Conservation (phyloP, 2,329 filamentous ascomycete genomes). For the Pyrenochaeta sp. region DNA sequence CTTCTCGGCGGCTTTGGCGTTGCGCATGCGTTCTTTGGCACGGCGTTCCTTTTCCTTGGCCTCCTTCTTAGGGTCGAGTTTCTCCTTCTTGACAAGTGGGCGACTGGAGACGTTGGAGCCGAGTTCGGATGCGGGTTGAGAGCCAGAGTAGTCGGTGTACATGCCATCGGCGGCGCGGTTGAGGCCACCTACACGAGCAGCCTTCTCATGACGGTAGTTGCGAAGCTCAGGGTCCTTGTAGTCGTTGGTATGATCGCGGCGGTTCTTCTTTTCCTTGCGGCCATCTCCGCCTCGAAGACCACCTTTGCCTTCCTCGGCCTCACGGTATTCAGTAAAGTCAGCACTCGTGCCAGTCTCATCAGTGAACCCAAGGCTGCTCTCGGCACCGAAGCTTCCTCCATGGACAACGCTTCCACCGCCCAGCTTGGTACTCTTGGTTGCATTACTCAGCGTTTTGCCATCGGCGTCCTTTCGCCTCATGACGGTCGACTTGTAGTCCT, state of each 20-base stretch:
- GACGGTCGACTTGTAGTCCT: conserved; percentile 97
- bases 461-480: conserved; percentile 87
- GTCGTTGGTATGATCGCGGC: conserved; percentile 62
- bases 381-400: conserved; percentile 59
- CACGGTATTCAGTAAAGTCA: conserved; percentile 51
- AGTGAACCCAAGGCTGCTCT: conserved; percentile 51
- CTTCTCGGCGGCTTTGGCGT: conserved; percentile 55
- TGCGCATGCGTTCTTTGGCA: conserved; percentile 59
- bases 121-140: conserved; percentile 66
- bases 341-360: conserved; percentile 56
- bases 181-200: conserved; percentile 86
- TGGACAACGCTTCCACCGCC: conserved; percentile 86
- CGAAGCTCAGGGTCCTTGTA: conserved; percentile 68
- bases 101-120: conserved; percentile 51
- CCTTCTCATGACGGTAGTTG: conserved; percentile 84
- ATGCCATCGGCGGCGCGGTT: conserved; percentile 83
- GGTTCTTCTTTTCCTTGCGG: conserved; percentile 54
- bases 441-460: conserved; percentile 82
- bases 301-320: conserved; percentile 52
- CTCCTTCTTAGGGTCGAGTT: conserved; percentile 49
- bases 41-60: conserved; percentile 47
- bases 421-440: conserved; percentile 80
- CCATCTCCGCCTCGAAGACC: conserved; percentile 53
- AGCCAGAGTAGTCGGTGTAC: conserved; percentile 77
- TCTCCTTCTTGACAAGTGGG: conserved; percentile 55